Conservation (phyloP, 2,329 filamentous ascomycete genomes). For the Sclerotinia sclerotiorum region DNA sequence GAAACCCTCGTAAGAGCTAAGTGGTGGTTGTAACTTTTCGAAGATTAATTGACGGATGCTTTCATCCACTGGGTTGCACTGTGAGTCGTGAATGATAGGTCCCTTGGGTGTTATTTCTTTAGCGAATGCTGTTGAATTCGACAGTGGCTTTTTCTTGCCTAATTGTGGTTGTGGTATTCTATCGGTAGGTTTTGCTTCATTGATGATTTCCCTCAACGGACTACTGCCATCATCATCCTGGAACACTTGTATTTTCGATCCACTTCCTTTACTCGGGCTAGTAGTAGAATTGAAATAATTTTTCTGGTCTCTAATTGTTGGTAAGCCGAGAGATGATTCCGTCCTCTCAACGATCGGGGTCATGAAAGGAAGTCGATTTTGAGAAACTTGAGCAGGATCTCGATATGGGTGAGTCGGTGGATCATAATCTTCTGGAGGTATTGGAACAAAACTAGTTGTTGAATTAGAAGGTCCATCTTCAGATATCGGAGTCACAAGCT, state of each 20-base stretch:
- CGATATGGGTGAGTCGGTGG: constrained; percentile 77
- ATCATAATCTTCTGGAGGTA: constrained; percentile 84
- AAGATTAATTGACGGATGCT: constrained; percentile 72
- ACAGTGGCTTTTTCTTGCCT: constrained; percentile 45
- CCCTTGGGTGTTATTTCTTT: constrained; percentile 56
- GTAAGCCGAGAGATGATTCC: constrained; percentile 76
- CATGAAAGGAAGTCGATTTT: constrained; percentile 96
- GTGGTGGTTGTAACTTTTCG: constrained; percentile 67
- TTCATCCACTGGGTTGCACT: constrained; percentile 90
- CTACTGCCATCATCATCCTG: constrained; percentile 55
- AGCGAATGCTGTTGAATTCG: constrained; percentile 34
- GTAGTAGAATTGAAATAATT: constrained; percentile 70
- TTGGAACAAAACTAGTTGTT: constrained; percentile 70
- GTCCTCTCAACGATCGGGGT: constrained; percentile 97
- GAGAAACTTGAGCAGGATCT: constrained; percentile 75
- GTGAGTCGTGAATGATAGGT: constrained; percentile 74
- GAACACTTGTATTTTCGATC: constrained; percentile 29
- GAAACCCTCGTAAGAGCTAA: constrained; percentile 76
- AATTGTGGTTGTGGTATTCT: constrained; percentile 55
- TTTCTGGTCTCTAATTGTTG: constrained; percentile 56
- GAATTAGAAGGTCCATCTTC: constrained; percentile 41
- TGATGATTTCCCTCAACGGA: constrained; percentile 66
- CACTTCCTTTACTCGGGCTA: constrained; percentile 58
- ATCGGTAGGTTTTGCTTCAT: constrained; percentile 50
- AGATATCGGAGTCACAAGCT: constrained; percentile 49